phyloP scores from a whole-genome alignment of 2,329 filamentous ascomycete species.

The Simplicillium sp. region DNA sequence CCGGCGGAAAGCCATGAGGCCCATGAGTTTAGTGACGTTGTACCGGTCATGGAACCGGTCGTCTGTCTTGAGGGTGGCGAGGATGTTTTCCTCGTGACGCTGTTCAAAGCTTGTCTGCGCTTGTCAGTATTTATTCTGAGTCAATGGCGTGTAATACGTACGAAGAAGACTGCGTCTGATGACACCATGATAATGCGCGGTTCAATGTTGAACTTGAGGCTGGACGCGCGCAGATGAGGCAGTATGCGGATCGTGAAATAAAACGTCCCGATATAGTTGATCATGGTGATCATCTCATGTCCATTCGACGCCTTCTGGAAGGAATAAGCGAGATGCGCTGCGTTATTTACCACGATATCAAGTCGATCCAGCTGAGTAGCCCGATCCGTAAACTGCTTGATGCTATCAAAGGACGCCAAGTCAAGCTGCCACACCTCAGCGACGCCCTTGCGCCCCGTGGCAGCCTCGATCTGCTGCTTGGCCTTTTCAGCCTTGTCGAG shows the following conservation, averaged over 20 bases:
- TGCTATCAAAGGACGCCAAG: slow-evolving; percentile 25
- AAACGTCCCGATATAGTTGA: slow-evolving; percentile 34
- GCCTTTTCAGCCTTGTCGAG: slow-evolving; percentile 30
- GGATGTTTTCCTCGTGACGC: slow-evolving; percentile 17
- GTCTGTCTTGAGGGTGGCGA: slow-evolving; percentile 19
- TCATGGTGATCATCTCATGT: slow-evolving; percentile 30
- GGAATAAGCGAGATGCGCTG: slow-evolving; percentile 13
- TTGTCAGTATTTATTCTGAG: not conserved
- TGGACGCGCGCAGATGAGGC: slow-evolving; percentile 28
- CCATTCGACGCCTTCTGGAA: slow-evolving; percentile 21
- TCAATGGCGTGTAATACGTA: not conserved
- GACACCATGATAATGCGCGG: slow-evolving; percentile 28
- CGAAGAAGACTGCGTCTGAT: slow-evolving; percentile 21
- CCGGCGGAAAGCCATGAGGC: slow-evolving; percentile 17
- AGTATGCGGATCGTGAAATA: slow-evolving; percentile 19
- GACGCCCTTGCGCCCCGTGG: slow-evolving; percentile 12
- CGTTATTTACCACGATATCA: slow-evolving; percentile 33
- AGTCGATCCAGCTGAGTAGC: slow-evolving; percentile 24
- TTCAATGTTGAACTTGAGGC: slow-evolving; percentile 17
- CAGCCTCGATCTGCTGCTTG: slow-evolving; percentile 21
- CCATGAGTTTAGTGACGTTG: slow-evolving; percentile 19
- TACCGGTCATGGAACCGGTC: slow-evolving; percentile 14
- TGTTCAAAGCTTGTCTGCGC: slow-evolving; percentile 22
- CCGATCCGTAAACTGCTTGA: slow-evolving; percentile 24
- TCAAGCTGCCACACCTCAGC: slow-evolving; percentile 36